Evolutionary conservation across 2,329 filamentous ascomycete genomes (phyloP), one percentile per base, ranked within the genome.

Genomic region (Acrocalymma vagum): DNA sequence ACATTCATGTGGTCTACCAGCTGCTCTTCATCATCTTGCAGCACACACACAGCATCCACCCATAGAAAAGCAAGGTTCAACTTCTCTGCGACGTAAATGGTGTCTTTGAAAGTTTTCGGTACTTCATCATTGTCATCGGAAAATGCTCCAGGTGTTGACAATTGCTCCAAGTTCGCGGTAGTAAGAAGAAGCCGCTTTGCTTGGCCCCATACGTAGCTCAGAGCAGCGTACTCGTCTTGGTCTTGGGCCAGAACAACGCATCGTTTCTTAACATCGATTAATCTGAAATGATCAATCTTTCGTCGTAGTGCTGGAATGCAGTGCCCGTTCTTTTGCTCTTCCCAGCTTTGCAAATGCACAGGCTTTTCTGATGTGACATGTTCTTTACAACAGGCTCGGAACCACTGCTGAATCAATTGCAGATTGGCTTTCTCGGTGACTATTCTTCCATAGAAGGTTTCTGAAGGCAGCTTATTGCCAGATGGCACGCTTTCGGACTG

Each of bases 21-120:
- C n/a, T 41, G 18, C 23, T 27, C 22, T 3, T 17, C 7, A 26
- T 17, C 20, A 27, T 51, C 43, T 29, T 51, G 51, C 9, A 53
- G 6, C 24, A 54, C 44, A 17, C 45, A 54, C 15, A 54, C 23
- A 8, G 30, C 26, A 22, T 54, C 51, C 5, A 53, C 41, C 51
- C 51, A 55, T 7, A 55, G 13, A 31, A 53, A 53, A 10, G 20
- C 14, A 18, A 48, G 39, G 11, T 20, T 13, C 4, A 48, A 30
- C 9, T 11, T 24, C 17, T 15, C 18, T 10, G 32, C 29, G 11
- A 48, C 11, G n/a, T 14, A 9, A 10, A 48, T 31, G 6, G 36
- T 35, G 27, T 48, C 45, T n/a, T 24, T 29, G 31, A 48, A 44
- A 8, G 31, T 28, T n/a, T 17, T 28, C 8, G 45, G 40, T 13